These are phyloP conservation scores for Physcia stellaris DNA, from an alignment of 495 filamentous ascomycete species.

Conservation along the genomic window DNA sequence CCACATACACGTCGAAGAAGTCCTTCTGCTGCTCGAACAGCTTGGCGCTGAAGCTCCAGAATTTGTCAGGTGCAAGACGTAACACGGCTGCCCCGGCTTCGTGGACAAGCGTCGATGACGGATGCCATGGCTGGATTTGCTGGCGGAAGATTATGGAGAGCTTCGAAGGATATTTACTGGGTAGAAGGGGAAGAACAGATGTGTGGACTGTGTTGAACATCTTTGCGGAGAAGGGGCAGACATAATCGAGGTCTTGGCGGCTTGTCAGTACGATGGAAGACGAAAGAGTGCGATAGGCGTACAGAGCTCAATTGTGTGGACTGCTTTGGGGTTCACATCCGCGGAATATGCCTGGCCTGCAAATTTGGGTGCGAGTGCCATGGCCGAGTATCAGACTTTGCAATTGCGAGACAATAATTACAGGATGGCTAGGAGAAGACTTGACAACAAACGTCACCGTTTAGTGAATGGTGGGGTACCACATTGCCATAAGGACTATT, in stretches of 20 bases:
- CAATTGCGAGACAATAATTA: no score
- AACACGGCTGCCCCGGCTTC: constrained; percentile 76
- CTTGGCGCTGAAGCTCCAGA: constrained; percentile 61
- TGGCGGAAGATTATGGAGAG: constrained; percentile 72
- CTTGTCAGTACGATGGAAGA: constrained; percentile 2
- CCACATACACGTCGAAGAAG: constrained; percentile 72
- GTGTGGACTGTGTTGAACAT: constrained; percentile 60
- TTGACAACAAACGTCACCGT: no score
- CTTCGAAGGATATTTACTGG: constrained; percentile 39
- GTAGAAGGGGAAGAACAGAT: constrained; percentile 40
- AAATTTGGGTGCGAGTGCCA: constrained; percentile 72
- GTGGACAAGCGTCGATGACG: constrained; percentile 72
- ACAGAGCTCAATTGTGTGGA: constrained; percentile 69
- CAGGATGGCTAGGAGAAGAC: no score
- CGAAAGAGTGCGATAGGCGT: constrained; percentile 5
- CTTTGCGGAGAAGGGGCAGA: constrained; percentile 61
- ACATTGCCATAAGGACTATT: no score
- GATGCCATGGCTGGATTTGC: constrained; percentile 94
- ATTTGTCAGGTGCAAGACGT: constrained; percentile 48
- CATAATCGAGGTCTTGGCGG: constrained; percentile 60
- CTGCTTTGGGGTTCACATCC: constrained; percentile 27
- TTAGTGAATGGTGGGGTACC: no score
- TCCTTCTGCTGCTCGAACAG: constrained; percentile 57
- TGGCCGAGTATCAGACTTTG: constrained; percentile 21
- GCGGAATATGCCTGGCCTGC: constrained; percentile 49